Conservation (phyloP, 495 filamentous ascomycete species). For the Aspergillus coremiiformis region DNA sequence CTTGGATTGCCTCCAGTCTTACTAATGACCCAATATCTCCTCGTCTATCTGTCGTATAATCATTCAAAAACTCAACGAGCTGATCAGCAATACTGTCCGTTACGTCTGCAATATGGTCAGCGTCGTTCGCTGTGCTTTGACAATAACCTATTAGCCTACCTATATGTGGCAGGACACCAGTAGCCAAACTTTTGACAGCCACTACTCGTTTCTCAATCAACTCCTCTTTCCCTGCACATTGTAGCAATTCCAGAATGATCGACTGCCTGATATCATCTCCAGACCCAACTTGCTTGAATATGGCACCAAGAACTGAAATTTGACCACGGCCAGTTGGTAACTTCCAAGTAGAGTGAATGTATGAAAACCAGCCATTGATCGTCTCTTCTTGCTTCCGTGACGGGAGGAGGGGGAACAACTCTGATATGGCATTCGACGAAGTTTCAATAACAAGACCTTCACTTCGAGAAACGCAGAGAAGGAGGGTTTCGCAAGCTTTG, state of each 20-base stretch:
- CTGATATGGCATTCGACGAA: constrained; percentile 38
- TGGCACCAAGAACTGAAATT: constrained; percentile 36
- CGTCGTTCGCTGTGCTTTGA: background rate
- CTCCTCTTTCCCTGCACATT: constrained; percentile 34
- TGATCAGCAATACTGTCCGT: constrained; percentile 20
- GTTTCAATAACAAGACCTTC: constrained; percentile 43
- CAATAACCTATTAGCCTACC: constrained; percentile 21
- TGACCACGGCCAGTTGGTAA: constrained; percentile 38
- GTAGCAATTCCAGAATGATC: constrained; percentile 30
- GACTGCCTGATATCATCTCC: constrained; percentile 15
- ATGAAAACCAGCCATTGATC: constrained; percentile 31
- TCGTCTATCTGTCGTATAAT: constrained; percentile 79
- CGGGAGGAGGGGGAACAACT: constrained; percentile 36
- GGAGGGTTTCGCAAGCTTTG: constrained; percentile 32
- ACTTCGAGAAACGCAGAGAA: constrained; percentile 36
- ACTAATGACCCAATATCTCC: constrained; percentile 87
- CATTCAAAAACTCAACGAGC: constrained; percentile 56
- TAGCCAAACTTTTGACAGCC: constrained; percentile 52
- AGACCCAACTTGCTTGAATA: constrained; percentile 28
- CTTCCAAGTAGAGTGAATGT: constrained; percentile 32
- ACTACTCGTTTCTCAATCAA: constrained; percentile 52
- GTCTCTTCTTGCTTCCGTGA: constrained; percentile 25
- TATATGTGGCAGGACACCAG: constrained; percentile 39
- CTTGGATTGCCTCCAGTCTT: constrained; percentile 66
- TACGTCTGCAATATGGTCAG: constrained; percentile 19